These are phyloP conservation scores for Mortierella sp. DNA, from an alignment of 371 early-diverging fungal genomes.

Conservation along the genomic window DNA sequence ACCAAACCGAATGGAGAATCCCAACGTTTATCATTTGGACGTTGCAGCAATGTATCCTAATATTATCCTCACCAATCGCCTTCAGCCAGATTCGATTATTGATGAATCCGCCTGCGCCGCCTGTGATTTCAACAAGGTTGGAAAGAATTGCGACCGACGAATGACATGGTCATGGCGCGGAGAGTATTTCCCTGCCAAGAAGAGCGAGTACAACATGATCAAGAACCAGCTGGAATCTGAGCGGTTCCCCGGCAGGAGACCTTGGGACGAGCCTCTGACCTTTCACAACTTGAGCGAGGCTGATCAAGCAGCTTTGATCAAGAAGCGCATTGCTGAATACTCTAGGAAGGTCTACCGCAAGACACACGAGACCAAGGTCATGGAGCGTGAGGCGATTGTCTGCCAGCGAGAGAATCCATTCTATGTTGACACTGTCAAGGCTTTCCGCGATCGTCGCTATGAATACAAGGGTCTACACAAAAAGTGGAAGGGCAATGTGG, in stretches of 20 bases:
- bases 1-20: slow-evolving; percentile 81
- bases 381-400: slow-evolving; percentile 87
- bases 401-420: slow-evolving; percentile 99
- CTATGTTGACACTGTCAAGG: slow-evolving; percentile 98
- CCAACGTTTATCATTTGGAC: slow-evolving; percentile 99
- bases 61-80: slow-evolving; percentile 98
- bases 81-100: slow-evolving; percentile 98
- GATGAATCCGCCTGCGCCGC: slow-evolving; percentile 92
- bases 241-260: slow-evolving; percentile 73
- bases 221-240: slow-evolving; percentile 86
- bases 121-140: slow-evolving; percentile 94
- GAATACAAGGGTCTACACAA: slow-evolving; percentile 97
- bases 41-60: slow-evolving; percentile 99
- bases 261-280: slow-evolving; percentile 66
- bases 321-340: slow-evolving; percentile 90
- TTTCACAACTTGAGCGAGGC: slow-evolving; percentile 74
- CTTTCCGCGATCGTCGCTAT: slow-evolving; percentile 98
- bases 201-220: slow-evolving; percentile 94
- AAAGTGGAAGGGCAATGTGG: slow-evolving; percentile 87
- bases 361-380: slow-evolving; percentile 80
- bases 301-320: slow-evolving; percentile 80
- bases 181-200: slow-evolving; percentile 94
- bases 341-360: slow-evolving; percentile 92
- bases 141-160: slow-evolving; percentile 91
- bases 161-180: slow-evolving; percentile 99